A percentile compares a stretch with the other conserved stretches of the same genome.
Evolutionary conservation across 306 rosid species (phyloP).

Genomic region (Lotus japonicus): DNA sequence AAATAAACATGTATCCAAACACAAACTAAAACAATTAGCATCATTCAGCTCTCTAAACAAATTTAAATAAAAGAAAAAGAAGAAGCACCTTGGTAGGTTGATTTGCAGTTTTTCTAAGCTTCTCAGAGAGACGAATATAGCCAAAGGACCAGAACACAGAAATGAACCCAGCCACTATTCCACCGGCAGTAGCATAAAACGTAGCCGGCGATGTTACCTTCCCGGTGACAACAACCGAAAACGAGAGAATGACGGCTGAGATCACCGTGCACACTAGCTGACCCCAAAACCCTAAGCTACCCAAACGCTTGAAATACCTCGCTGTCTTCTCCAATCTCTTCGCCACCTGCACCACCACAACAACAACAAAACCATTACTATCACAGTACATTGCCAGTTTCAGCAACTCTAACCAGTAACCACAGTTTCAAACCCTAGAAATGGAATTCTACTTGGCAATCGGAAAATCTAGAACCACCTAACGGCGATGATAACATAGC

Average conservation of each 20-base stretch:
- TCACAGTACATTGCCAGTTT: neutral
- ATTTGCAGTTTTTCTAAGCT: conserved; percentile 66
- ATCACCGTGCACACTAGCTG: conserved; percentile 85
- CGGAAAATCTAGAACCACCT: neutral
- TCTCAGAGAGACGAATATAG: conserved; percentile 86
- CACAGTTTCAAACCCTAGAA: conserved; percentile 12
- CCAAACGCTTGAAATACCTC: conserved; percentile 87
- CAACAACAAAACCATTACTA: neutral
- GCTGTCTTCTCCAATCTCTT: conserved; percentile 85
- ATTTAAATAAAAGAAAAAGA: neutral
- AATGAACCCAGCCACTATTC: conserved; percentile 84
- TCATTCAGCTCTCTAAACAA: neutral
- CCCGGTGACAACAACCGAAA: conserved; percentile 75
- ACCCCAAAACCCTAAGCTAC: conserved; percentile 91
- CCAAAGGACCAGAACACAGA: conserved; percentile 98
- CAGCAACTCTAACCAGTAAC: neutral
- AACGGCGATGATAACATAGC: neutral
- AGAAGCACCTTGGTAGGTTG: conserved; percentile 75
- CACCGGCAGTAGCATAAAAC: conserved; percentile 87
- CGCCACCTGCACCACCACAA: conserved; percentile 54
- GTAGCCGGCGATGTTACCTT: conserved; percentile 81
- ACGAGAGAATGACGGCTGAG: conserved; percentile 89
- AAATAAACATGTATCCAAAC: too few species aligned
- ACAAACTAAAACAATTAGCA: neutral
- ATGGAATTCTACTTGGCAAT: neutral